These are phyloP conservation scores for Saccharomycopsis sp. DNA, from an alignment of 805 yeast genomes.

Conservation along the genomic window DNA sequence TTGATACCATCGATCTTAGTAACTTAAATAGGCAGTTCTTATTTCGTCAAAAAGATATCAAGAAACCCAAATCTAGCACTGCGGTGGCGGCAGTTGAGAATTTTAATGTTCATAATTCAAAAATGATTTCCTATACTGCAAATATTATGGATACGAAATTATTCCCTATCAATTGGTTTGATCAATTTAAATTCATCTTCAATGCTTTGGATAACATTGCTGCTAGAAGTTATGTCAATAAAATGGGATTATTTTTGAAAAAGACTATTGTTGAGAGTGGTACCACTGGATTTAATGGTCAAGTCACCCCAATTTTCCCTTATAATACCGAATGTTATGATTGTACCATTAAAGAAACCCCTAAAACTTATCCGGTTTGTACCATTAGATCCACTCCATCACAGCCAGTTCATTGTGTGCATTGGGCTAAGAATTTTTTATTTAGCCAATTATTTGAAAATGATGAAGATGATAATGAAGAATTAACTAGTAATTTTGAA, in stretches of 20 bases:
- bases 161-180: slow-evolving; percentile 72
- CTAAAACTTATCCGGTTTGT: slow-evolving; percentile 90
- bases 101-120: slow-evolving; percentile 54
- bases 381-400: slow-evolving; percentile 96
- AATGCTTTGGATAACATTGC: slow-evolving; percentile 92
- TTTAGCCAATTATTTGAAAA: slow-evolving; percentile 72
- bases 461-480: slow-evolving; percentile 23
- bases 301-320: slow-evolving; percentile 84
- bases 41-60: slow-evolving; percentile 82
- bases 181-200: slow-evolving; percentile 66
- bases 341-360: slow-evolving; percentile 78
- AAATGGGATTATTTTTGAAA: slow-evolving; percentile 60
- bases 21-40: slow-evolving; percentile 90
- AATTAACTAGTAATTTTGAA: slow-evolving; percentile 35
- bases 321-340: slow-evolving; percentile 85
- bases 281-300: slow-evolving; percentile 91
- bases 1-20: slow-evolving; percentile 89
- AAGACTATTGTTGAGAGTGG: slow-evolving; percentile 88
- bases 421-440: slow-evolving; percentile 93
- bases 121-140: slow-evolving; percentile 71
- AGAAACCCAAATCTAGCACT: slow-evolving; percentile 75
- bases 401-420: slow-evolving; percentile 90
- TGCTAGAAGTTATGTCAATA: slow-evolving; percentile 85
- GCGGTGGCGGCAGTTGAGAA: slow-evolving; percentile 72
- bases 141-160: slow-evolving; percentile 68